Evolutionary conservation across 345 rosid species (phyloP).

Genomic region (Fremontodendron californicum): DNA sequence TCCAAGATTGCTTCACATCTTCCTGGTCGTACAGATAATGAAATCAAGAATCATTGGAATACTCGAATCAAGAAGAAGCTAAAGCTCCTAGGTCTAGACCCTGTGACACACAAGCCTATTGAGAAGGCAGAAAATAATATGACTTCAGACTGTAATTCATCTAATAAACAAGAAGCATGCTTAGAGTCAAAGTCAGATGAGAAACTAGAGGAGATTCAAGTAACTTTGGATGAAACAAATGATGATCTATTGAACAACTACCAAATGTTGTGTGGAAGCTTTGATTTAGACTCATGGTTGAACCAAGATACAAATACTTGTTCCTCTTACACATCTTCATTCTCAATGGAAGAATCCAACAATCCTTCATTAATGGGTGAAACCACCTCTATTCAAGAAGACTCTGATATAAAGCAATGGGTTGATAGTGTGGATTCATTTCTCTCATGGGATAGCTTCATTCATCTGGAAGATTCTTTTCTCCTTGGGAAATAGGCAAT

Average conservation of each 20-base stretch:
- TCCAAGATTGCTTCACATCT: slow-evolving; percentile 88
- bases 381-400: slow-evolving; percentile 22
- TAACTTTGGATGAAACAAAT: slow-evolving; percentile 24
- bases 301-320: slow-evolving; percentile 33
- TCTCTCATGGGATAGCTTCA: slow-evolving; percentile 48
- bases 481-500: slow-evolving; percentile 24
- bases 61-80: slow-evolving; percentile 79
- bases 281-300: slow-evolving; percentile 30
- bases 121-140: slow-evolving; percentile 1
- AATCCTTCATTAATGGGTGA: neutral
- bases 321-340: slow-evolving; percentile 33
- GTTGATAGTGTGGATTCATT: slow-evolving; percentile 53
- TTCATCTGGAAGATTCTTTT: slow-evolving; percentile 10
- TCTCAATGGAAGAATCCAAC: slow-evolving; percentile 31
- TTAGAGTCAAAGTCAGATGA: slow-evolving; percentile 18
- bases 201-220: slow-evolving; percentile 10
- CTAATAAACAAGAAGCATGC: slow-evolving; percentile 23
- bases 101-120: slow-evolving; percentile 50
- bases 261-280: slow-evolving; percentile 33
- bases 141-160: neutral
- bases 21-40: slow-evolving; percentile 93
- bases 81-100: slow-evolving; percentile 57
- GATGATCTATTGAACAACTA: slow-evolving; percentile 27
- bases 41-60: slow-evolving; percentile 95
- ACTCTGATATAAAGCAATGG: slow-evolving; percentile 42